Percentiles rank a stretch among this genome's conserved stretches.
These are phyloP conservation scores for Sporothrix phasma DNA, from an alignment of 2,329 filamentous ascomycete species.

Conservation along the genomic window DNA sequence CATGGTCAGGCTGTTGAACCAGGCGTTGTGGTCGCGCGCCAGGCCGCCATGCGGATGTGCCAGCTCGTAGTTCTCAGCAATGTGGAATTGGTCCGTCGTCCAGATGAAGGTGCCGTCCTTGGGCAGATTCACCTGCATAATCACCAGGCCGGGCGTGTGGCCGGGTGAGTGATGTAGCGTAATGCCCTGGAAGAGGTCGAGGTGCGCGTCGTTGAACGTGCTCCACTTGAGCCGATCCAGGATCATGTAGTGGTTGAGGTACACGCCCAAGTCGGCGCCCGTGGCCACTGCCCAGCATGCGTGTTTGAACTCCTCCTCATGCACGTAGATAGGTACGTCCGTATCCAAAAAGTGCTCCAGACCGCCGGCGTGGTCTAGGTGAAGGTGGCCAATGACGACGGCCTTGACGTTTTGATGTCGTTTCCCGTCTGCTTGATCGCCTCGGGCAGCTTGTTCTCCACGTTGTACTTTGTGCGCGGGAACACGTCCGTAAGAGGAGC, in stretches of 20 bases:
- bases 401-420: constrained; percentile 14
- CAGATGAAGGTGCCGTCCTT: constrained; percentile 12
- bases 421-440: constrained; percentile 8
- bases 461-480: constrained; percentile 10
- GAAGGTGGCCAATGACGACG: constrained; percentile 10
- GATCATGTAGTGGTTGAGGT: constrained; percentile 10
- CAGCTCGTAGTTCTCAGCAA: constrained; percentile 12
- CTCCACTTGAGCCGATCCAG: constrained; percentile 11
- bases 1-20: constrained; percentile 12
- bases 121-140: constrained; percentile 14
- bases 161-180: constrained; percentile 11
- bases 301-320: constrained; percentile 14
- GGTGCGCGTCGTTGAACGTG: constrained; percentile 11
- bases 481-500: constrained; percentile 12
- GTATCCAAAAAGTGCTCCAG: constrained; percentile 13
- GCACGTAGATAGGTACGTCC: constrained; percentile 12
- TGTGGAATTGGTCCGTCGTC: constrained; percentile 14
- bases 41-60: constrained; percentile 10
- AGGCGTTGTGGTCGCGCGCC: constrained; percentile 12
- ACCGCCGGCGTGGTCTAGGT: constrained; percentile 13
- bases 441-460: constrained; percentile 7
- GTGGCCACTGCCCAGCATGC: constrained; percentile 13
- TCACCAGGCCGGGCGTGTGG: constrained; percentile 10
- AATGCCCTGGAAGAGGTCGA: constrained; percentile 11
- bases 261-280: constrained; percentile 10